A percentile compares a stretch with the other conserved stretches of the same genome.
phyloP scores from a whole-genome alignment of 768 basidiomycete genomes.

The Multifurca ochricompacta region DNA sequence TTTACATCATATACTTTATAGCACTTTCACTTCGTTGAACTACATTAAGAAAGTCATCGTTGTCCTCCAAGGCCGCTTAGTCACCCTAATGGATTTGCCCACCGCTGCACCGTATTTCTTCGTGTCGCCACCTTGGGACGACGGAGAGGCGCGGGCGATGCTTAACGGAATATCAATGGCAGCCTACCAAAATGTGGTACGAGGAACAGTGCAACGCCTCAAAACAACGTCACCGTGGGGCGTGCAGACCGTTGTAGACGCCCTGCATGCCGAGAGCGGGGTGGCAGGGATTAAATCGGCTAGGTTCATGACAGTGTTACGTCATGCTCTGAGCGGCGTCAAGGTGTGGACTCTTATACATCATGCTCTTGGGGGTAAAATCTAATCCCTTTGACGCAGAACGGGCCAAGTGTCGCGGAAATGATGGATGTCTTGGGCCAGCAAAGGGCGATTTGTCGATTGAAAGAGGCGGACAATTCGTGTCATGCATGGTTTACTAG shows the following conservation, averaged over 20 bases:
- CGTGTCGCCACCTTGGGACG: constrained; percentile 50
- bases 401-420: constrained; percentile 29
- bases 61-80: constrained; percentile 56
- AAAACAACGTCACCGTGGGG: constrained; percentile 32
- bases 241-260: constrained; percentile 28
- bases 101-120: constrained; percentile 72
- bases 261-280: constrained; percentile 41
- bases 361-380: background rate
- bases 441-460: constrained; percentile 25
- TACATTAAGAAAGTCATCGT: constrained; percentile 15
- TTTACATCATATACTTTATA: background rate
- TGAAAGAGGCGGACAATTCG: constrained; percentile 14
- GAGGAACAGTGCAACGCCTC: constrained; percentile 28
- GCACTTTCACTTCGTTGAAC: background rate
- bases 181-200: constrained; percentile 35
- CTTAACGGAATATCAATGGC: constrained; percentile 33
- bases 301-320: constrained; percentile 60
- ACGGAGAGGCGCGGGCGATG: constrained; percentile 51
- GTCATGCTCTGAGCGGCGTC: constrained; percentile 75
- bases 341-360: constrained; percentile 46
- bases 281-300: constrained; percentile 36
- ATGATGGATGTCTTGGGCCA: constrained; percentile 26
- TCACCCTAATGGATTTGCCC: constrained; percentile 66
- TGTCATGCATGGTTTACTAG: constrained; percentile 9
- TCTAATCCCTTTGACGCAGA: constrained; percentile 20